Base-by-base conservation (phyloP, 106 monocot genomes). In the Acanthochlamys bracteata region DNA sequence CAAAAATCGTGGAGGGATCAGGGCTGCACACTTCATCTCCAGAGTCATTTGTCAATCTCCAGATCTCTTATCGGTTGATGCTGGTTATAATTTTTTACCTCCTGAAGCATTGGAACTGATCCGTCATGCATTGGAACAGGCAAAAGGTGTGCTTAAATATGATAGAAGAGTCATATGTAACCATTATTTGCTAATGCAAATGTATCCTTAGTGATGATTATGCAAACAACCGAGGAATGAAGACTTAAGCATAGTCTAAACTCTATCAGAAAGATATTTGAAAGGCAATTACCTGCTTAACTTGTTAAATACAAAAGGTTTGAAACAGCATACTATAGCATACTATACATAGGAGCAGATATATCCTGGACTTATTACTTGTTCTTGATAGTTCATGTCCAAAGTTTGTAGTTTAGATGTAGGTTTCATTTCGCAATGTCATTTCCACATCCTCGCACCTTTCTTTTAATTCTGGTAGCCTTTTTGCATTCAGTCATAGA, bases 1-100 rank as follows among this genome's bases (percentile, higher is more conserved):
- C 63, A 88, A 81, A 71, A 98, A 98, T 65, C 77, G 91, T 58
- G 96, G 91, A 60, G 85, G 80, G 55, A 72, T 73, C 22, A 57
- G 53, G 59, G 71, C 85, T 26, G 96, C 88, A 26, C 39, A 59
- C 59, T 91, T 91, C 27, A 56, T 91, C 24, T 76, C 74, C 39
- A 74, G 70, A 51, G 39, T 96, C 59, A 64, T 96, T 61, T 60
- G 22, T 11, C 59, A 70, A 60, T 75, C 77, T 52, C 83, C 80
- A 52, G 67, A 81, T 70, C 75, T 88, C 59, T 66, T 81, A 51
- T 64, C 61, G 39, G 55, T 91, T 17, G 66, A 91, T 72, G 88
- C 85, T 49, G 74, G 75, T 54, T 76, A 55, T 69, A 98, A 98
- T 73, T 65, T 91, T 60, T 69, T 96, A 73, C 96, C 91, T 24